Conservation (phyloP, 805 yeast species). For the Pichia phayaonensis region DNA sequence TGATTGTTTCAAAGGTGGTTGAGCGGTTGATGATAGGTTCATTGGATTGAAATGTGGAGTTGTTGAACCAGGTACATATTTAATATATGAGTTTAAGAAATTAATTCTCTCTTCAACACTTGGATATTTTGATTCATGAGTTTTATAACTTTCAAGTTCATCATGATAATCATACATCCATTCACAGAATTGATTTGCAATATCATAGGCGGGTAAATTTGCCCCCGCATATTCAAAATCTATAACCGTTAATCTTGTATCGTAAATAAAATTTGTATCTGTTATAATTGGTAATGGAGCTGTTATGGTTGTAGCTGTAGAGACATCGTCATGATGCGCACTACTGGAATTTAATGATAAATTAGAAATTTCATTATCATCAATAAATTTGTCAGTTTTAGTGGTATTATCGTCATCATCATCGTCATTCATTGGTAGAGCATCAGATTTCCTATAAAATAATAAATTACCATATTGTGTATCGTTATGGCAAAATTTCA, state of each 20-base stretch:
- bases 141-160: conserved; percentile 42
- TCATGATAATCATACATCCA: conserved; percentile 95
- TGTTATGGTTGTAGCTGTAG: conserved; percentile 4
- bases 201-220: conserved; percentile 80
- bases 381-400: neutral
- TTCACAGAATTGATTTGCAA: conserved; percentile 89
- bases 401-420: conserved; percentile 16
- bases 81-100: conserved; percentile 71
- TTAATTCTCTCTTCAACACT: conserved; percentile 57
- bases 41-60: conserved; percentile 20
- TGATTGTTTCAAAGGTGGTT: conserved; percentile 8
- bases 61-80: conserved; percentile 37
- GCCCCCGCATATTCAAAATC: conserved; percentile 96
- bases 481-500: conserved; percentile 91
- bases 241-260: conserved; percentile 77
- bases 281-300: conserved; percentile 23
- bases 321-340: neutral
- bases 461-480: conserved; percentile 93
- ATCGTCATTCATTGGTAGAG: conserved; percentile 21
- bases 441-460: conserved; percentile 34
- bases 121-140: conserved; percentile 59
- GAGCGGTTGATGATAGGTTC: conserved; percentile 12
- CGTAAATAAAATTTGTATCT: conserved; percentile 30
- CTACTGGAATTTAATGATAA: conserved; percentile 12
- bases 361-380: conserved; percentile 12